Percentiles rank a stretch among this genome's conserved stretches.
These are phyloP conservation scores for Naganishia sp. DNA, from an alignment of 1,284 basidiomycete genomes.

Conservation along the genomic window DNA sequence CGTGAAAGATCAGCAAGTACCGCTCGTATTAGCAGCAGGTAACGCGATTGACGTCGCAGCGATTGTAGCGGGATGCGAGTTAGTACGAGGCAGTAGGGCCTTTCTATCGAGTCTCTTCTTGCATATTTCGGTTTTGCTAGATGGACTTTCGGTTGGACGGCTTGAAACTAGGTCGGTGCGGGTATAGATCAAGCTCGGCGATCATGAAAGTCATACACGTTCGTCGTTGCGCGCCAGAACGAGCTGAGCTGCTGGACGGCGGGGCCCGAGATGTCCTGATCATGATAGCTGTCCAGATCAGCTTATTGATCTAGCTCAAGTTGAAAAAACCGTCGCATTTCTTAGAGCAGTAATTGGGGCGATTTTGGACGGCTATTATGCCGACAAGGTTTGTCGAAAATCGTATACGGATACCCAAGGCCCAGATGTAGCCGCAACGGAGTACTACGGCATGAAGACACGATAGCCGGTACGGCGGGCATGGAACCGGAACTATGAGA, in stretches of 20 bases:
- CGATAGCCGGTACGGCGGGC: too few species aligned
- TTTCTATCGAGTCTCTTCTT: background rate
- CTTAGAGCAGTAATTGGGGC: too few species aligned
- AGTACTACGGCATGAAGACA: too few species aligned
- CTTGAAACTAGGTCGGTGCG: background rate
- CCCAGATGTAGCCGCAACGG: too few species aligned
- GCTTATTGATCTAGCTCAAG: background rate
- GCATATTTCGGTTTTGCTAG: background rate
- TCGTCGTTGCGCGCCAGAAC: background rate
- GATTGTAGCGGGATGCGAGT: slow-evolving; percentile 2
- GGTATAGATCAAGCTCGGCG: slow-evolving; percentile 2
- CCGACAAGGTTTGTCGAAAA: too few species aligned
- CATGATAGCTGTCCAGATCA: background rate
- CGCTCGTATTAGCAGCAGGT: too few species aligned
- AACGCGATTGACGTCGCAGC: background rate
- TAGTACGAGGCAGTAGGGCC: background rate
- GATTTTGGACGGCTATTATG: too few species aligned
- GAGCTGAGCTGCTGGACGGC: background rate
- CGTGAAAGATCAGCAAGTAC: background rate
- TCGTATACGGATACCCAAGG: too few species aligned
- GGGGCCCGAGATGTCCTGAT: background rate
- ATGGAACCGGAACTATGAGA: too few species aligned
- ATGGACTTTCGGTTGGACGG: too few species aligned
- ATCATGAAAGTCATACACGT: slow-evolving; percentile 23
- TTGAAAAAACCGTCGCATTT: too few species aligned